Base-by-base conservation (phyloP, 2,329 filamentous ascomycete species). In the Colletotrichum trifolii region DNA sequence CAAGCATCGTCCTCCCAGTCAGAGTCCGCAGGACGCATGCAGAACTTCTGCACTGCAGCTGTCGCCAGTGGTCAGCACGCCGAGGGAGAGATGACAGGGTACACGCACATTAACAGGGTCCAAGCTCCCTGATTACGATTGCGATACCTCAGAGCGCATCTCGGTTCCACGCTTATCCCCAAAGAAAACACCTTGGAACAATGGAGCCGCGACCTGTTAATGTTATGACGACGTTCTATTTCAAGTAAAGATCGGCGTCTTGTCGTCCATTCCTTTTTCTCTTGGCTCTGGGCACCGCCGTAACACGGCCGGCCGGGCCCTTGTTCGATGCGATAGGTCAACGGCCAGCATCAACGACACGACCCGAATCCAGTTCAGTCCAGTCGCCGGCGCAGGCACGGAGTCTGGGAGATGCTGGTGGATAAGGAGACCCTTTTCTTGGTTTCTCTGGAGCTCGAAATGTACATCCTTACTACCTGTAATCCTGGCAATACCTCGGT, bases 261-360 rank as follows among this genome's bases (percentile, higher is more conserved):
- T 40, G 15, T 49, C 43, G 45, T 47, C 63, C 58, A 54, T 36
- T 63, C 33, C 57, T 62, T 57, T 4, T 25, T 25, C 25, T 25
- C 25, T 25, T 25, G 25, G 25, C 25, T 53, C 63, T 66, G 52
- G 63, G 53, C 59, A 53, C 52, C 63, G 52, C 54, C 47, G 58
- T 63, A 47, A 53, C 59, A 54, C 39, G 47, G 59, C 53, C 48
- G 48, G 33, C 13, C 10, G 54, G 36, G 33, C 39, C 25, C 42
- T 8, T 46, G 34, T 42, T 35, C 34, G n/a, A 55, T 33, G 12
- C 42, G 48, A 35, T 46, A 25, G 34, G 35, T 53, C 60, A 35
- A 48, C 46, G 13, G 17, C 25, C 15, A 12, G 8, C 33, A 50
- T 12, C n/a, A 39, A 54, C 56, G 46, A 50, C 25, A 25, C 25